phyloP scores from a whole-genome alignment of 768 basidiomycete species.

The Hygrocybe coccinea region DNA sequence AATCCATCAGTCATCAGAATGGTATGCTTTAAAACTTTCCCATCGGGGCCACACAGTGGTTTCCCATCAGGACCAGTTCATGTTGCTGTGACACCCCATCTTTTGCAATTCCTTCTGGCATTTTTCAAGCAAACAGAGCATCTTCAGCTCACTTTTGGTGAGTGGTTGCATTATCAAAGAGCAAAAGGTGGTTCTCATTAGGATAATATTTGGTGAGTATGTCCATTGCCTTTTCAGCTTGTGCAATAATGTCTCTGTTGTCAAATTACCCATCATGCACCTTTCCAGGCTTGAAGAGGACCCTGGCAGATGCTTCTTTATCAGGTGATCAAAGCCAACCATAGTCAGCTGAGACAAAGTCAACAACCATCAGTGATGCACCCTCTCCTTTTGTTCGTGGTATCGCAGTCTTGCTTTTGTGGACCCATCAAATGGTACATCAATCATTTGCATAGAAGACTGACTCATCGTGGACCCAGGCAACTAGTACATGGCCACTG shows the following conservation, averaged over 20 bases:
- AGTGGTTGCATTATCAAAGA: background rate
- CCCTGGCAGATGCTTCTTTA: constrained; percentile 14
- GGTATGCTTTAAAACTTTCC: no score
- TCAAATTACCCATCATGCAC: constrained; percentile 26
- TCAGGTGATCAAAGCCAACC: constrained; percentile 24
- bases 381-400: constrained; percentile 33
- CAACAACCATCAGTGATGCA: constrained; percentile 30
- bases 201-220: constrained; percentile 22
- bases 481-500: constrained; percentile 6
- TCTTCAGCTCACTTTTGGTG: background rate
- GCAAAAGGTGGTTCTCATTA: constrained; percentile 5
- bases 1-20: no score
- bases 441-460: constrained; percentile 33
- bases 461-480: constrained; percentile 31
- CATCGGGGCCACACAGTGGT: no score
- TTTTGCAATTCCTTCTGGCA: constrained; percentile 13
- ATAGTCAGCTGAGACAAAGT: constrained; percentile 34
- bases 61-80: constrained; percentile 13
- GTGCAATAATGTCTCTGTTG: constrained; percentile 28
- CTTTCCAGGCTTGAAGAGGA: constrained; percentile 21
- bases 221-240: constrained; percentile 20
- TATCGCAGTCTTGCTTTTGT: constrained; percentile 14
- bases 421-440: constrained; percentile 24
- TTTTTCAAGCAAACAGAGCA: background rate
- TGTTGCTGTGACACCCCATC: background rate